Base-by-base conservation (phyloP, 495 filamentous ascomycete species). In the Penicillium silybi region DNA sequence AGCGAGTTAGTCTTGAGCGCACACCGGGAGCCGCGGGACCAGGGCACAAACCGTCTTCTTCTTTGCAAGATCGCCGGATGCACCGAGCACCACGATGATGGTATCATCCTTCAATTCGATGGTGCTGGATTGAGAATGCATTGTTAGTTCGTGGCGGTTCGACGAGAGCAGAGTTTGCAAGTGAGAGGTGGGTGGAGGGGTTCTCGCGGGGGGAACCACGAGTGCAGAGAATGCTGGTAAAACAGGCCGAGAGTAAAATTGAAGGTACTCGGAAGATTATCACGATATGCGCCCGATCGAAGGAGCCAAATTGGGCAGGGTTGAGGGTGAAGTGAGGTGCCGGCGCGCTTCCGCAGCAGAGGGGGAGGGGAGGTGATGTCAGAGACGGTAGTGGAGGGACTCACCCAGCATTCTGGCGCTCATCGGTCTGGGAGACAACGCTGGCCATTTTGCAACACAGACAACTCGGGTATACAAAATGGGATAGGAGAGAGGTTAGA, bases 91-190 rank as follows among this genome's bases (percentile, higher is more conserved):
- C 54, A 99, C 85, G 70, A 99, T 95, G 66, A 93, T 80, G 55
- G 95, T 99, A 81, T 97, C 92, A 65, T 97, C 89, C 79, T 96
- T 99, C 57, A 99, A 86, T 82, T 97, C 93, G 61, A 95, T 78
- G 57, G 78, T 85, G 64, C 88, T 91, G 64, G 46, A 57, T 45
- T 49, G 35, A 51, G 43, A 37, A 58, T 59, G 53, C 68, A 70
- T 72, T 56, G 65, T 69, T 54, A 69, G 65, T 48, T 22, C 18
- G 40, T 19, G 25, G 26, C 29, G 10, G 34, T 27, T 53, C 32
- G 51, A 48, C 34, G 29, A 52, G 48, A 23, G 48, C 45, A 59
- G 48, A 64, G 50, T 57, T 52, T 60, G 56, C 50, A 42, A n/a
- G 44, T 44, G 41, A 47, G 52, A 40, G 42, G 37, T 53, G 18